These are phyloP conservation scores for Amniculicola lignicola DNA, from an alignment of 495 filamentous ascomycete genomes.

Conservation along the genomic window DNA sequence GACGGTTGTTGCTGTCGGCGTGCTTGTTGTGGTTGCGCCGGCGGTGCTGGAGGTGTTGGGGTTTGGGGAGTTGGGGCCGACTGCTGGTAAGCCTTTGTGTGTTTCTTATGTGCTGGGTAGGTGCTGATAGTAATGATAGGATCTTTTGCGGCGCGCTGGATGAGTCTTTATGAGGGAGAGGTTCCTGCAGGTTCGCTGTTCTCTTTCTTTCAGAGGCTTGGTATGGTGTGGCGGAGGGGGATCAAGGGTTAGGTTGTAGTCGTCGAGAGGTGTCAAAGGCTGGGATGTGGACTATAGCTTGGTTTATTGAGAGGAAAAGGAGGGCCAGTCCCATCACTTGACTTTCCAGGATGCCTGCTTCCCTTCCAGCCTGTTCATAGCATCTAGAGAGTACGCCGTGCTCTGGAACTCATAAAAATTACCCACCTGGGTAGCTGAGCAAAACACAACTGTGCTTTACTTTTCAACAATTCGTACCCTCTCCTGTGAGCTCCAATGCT, in stretches of 20 bases:
- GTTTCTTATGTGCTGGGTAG: neutral
- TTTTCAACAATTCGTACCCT: no score
- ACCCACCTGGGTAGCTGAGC: no score
- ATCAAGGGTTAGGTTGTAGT: neutral
- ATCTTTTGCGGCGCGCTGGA: conserved; percentile 50
- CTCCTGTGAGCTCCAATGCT: no score
- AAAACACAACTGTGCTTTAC: no score
- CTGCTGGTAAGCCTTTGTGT: conserved; percentile 41
- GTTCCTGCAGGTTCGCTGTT: conserved; percentile 51
- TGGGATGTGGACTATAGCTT: neutral
- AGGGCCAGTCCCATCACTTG: no score
- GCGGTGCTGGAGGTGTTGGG: conserved; percentile 49
- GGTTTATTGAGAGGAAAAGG: no score
- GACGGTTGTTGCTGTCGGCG: conserved; percentile 52
- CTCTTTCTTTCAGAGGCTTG: conserved; percentile 51
- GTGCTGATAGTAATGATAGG: conserved; percentile 32
- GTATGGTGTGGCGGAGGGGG: conserved; percentile 45
- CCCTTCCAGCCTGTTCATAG: no score
- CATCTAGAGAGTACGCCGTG: no score
- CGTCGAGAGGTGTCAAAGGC: neutral
- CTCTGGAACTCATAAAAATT: no score
- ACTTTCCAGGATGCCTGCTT: no score
- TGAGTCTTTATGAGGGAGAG: conserved; percentile 44
- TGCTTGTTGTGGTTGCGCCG: conserved; percentile 47
- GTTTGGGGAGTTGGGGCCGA: conserved; percentile 49